Percentiles rank a stretch among this genome's conserved stretches.
Evolutionary conservation across 2,329 filamentous ascomycete genomes (phyloP).

Genomic region (Beauveria asiatica): DNA sequence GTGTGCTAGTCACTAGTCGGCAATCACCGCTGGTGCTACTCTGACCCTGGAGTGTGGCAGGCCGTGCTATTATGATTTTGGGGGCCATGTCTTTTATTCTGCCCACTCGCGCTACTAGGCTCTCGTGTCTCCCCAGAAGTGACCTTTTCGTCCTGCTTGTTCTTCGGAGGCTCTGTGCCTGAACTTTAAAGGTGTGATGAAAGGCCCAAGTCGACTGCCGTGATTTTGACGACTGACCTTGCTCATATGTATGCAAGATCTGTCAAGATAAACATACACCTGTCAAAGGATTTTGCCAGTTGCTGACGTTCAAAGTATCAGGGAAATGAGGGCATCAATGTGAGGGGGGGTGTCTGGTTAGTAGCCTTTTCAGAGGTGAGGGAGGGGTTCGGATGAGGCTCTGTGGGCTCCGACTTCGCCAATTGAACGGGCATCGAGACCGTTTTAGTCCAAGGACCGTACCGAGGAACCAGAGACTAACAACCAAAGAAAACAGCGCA

Average conservation of each 20-base stretch:
- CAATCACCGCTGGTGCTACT: not conserved
- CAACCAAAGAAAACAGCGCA: not conserved
- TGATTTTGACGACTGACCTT: not conserved
- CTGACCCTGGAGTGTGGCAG: not conserved
- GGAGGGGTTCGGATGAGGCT: conserved; percentile 5
- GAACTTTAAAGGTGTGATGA: too few species aligned
- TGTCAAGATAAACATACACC: not conserved
- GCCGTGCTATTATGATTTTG: not conserved
- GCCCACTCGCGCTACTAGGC: not conserved
- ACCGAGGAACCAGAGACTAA: not conserved
- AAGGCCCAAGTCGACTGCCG: not conserved
- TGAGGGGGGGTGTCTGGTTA: not conserved
- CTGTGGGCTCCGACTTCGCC: conserved; percentile 4
- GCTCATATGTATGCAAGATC: not conserved
- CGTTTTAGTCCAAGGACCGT: conserved; percentile 6
- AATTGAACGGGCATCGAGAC: conserved; percentile 2
- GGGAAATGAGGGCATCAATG: not conserved
- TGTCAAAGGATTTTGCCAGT: not conserved
- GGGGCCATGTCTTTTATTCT: not conserved
- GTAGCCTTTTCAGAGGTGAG: not conserved
- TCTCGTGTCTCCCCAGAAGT: not conserved
- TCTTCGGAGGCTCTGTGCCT: not conserved
- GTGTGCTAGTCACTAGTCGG: not conserved
- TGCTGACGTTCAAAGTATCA: not conserved
- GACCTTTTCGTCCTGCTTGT: not conserved